Evolutionary conservation across 2,329 filamentous ascomycete genomes (phyloP).

Genomic region (Ophiosphaerella narmari): DNA sequence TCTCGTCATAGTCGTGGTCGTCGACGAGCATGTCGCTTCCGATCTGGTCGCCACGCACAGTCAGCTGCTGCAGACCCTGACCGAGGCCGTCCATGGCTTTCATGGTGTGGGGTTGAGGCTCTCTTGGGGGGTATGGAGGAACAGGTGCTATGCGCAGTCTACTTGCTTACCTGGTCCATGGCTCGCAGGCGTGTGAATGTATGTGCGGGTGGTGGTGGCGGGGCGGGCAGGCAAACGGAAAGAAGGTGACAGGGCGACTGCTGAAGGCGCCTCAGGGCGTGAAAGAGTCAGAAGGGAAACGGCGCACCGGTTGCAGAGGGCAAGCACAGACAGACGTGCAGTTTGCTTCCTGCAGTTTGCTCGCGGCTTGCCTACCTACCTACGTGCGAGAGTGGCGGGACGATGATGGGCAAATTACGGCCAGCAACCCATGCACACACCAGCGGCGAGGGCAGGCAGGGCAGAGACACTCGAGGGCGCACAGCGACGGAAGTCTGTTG

Average conservation of each 20-base stretch:
- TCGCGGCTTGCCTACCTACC: conserved; percentile 22
- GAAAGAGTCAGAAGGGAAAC: neutral
- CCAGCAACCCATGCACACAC: conserved; percentile 4
- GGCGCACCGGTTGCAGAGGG: conserved; percentile 28
- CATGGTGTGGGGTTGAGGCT: neutral
- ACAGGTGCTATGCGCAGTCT: conserved; percentile 7
- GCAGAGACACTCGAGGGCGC: conserved; percentile 2
- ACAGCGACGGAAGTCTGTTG: conserved; percentile 9
- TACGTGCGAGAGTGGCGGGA: conserved; percentile 39
- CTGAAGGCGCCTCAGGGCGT: neutral
- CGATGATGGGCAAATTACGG: conserved; percentile 23
- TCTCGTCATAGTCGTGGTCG: conserved; percentile 66
- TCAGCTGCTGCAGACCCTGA: conserved; percentile 14
- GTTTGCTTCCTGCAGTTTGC: neutral
- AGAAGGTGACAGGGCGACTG: conserved; percentile 16
- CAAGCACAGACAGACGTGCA: conserved; percentile 6
- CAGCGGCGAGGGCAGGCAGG: conserved; percentile 6
- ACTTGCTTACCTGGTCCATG: conserved; percentile 47
- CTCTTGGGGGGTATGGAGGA: neutral
- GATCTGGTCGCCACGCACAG: conserved; percentile 48
- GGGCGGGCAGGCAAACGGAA: conserved; percentile 12
- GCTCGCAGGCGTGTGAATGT: neutral
- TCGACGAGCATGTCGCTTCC: conserved; percentile 68
- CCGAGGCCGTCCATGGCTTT: conserved; percentile 5
- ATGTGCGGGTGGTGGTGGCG: conserved; percentile 19